phyloP scores from a whole-genome alignment of 805 yeast species.

The Candida jianshihensis region DNA sequence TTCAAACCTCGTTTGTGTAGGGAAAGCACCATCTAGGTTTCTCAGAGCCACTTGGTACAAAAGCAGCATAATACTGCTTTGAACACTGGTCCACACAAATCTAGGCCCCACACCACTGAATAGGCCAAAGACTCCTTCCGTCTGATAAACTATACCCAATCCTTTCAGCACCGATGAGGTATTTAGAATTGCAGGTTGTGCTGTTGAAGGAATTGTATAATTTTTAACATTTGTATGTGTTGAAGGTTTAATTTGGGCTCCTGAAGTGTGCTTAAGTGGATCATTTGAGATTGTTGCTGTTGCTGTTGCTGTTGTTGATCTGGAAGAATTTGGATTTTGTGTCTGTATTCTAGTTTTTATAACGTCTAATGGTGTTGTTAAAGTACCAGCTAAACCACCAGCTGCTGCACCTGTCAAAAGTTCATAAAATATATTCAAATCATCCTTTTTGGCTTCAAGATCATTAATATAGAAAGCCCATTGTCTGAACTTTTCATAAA shows the following conservation, averaged over 20 bases:
- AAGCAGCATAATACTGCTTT: conserved; percentile 88
- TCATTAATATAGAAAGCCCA: conserved; percentile 40
- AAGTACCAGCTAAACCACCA: conserved; percentile 83
- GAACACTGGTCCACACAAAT: conserved; percentile 92
- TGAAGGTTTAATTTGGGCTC: conserved; percentile 2
- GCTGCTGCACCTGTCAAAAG: conserved; percentile 90
- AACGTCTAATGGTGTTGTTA: conserved; percentile 90
- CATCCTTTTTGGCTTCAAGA: conserved; percentile 25
- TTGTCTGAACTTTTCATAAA: conserved; percentile 77
- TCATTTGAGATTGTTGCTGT: conserved; percentile 13
- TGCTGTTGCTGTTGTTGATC: conserved; percentile 1
- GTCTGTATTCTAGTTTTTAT: conserved; percentile 92
- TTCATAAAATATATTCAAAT: conserved; percentile 55
- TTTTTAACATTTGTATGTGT: conserved; percentile 20
- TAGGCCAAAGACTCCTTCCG: conserved; percentile 73
- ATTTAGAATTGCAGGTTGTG: conserved; percentile 17
- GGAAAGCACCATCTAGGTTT: conserved; percentile 21
- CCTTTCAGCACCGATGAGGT: conserved; percentile 46
- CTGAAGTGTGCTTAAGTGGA: neutral
- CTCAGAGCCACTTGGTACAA: conserved; percentile 75
- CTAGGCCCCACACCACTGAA: conserved; percentile 97
- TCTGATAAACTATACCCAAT: conserved; percentile 47
- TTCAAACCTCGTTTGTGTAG: neutral
- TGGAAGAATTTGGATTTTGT: conserved; percentile 37
- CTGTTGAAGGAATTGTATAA: conserved; percentile 19